phyloP scores from a whole-genome alignment of 257 asterid genomes.

The Solanum gandarillasii region DNA sequence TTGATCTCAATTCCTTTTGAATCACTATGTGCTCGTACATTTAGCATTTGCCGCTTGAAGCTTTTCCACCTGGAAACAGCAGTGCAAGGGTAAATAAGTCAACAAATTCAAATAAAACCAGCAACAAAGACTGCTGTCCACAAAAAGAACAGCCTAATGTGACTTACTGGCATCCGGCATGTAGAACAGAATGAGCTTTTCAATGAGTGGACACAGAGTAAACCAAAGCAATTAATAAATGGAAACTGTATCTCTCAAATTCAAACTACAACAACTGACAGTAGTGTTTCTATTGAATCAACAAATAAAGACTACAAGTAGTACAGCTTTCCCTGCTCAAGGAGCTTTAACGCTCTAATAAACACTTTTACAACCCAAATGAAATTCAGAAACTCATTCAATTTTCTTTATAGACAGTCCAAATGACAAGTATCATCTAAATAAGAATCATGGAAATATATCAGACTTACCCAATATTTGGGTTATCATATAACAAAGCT shows the following conservation, averaged over 20 bases:
- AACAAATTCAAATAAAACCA: neutral
- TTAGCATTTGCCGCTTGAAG: constrained; percentile 84
- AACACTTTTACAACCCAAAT: neutral
- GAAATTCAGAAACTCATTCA: neutral
- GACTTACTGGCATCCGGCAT: neutral
- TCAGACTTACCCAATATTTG: constrained; percentile 64
- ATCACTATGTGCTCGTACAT: constrained; percentile 70
- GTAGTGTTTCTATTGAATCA: neutral
- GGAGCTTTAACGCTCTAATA: neutral
- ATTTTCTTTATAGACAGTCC: neutral
- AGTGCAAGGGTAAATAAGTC: neutral
- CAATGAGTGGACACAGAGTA: neutral
- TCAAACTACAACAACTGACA: neutral
- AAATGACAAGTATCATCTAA: neutral
- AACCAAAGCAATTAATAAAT: neutral
- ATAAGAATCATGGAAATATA: neutral
- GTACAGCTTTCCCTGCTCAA: neutral
- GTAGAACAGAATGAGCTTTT: neutral
- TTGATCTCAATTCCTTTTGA: constrained; percentile 75
- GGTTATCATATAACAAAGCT: constrained; percentile 63
- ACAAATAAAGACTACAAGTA: neutral
- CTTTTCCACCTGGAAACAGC: constrained; percentile 66
- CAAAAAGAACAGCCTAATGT: neutral
- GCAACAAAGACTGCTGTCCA: neutral
- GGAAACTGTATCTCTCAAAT: neutral